These are phyloP conservation scores for Candida neerlandica DNA, from an alignment of 1,139 yeast species.

Conservation along the genomic window DNA sequence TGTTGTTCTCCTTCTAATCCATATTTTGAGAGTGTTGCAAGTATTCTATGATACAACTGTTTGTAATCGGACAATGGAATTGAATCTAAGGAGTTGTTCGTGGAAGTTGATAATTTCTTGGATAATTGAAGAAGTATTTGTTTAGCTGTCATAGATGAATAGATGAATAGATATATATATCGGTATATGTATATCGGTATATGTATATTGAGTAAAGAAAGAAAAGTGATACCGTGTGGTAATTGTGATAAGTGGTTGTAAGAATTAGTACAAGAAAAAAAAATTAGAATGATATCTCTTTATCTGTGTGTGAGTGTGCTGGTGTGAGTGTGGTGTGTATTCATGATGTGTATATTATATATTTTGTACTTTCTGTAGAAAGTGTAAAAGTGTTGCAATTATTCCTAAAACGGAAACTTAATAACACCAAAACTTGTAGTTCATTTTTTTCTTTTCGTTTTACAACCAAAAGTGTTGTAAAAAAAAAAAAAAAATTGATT, in stretches of 20 bases:
- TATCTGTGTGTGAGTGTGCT: too few relatives aligned
- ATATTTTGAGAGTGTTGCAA: conserved; percentile 1
- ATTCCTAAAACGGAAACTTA: too few relatives aligned
- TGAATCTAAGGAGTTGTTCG: neutral
- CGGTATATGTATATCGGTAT: neutral
- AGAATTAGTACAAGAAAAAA: too few relatives aligned
- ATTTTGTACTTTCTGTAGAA: too few relatives aligned
- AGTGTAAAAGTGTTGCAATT: too few relatives aligned
- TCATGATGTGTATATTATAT: too few relatives aligned
- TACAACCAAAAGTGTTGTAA: neutral
- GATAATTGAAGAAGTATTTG: conserved; percentile 4
- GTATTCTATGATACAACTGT: conserved; percentile 7
- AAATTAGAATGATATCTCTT: too few relatives aligned
- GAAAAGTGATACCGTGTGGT: neutral
- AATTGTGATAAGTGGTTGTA: neutral
- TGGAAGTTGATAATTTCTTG: neutral
- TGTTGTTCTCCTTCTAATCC: neutral
- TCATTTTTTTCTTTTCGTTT: too few relatives aligned
- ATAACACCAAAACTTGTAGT: too few relatives aligned
- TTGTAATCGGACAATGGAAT: conserved; percentile 4
- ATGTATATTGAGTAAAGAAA: neutral
- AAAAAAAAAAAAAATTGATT: too few relatives aligned
- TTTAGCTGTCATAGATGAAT: conserved; percentile 1
- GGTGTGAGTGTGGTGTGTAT: too few relatives aligned
- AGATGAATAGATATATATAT: neutral